Conservation (phyloP, 2,329 filamentous ascomycete genomes). For the Fusarium cyanostomum region DNA sequence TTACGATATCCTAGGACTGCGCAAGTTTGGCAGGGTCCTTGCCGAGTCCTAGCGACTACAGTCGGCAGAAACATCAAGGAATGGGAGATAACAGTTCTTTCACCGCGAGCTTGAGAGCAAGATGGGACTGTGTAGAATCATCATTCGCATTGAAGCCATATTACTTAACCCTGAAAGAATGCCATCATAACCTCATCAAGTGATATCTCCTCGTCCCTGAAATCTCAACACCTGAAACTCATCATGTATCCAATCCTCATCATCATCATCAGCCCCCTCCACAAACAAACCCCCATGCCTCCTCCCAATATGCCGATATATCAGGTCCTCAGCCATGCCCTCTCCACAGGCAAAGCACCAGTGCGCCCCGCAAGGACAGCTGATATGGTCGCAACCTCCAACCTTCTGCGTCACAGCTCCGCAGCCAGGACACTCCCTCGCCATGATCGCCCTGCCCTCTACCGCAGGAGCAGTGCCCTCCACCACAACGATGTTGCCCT, state of each 20-base stretch:
- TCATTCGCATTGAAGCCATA: neutral
- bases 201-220: neutral
- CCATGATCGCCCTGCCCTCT: neutral
- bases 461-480: too few relatives aligned
- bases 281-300: slow-evolving; percentile 47
- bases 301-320: slow-evolving; percentile 51
- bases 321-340: slow-evolving; percentile 32
- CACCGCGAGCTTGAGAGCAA: too few relatives aligned
- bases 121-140: neutral
- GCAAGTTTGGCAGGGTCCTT: too few relatives aligned
- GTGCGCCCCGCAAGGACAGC: slow-evolving; percentile 48
- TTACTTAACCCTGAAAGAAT: neutral
- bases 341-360: slow-evolving; percentile 55
- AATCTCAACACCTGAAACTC: neutral
- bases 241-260: slow-evolving; percentile 20
- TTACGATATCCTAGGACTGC: too few relatives aligned
- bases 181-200: neutral
- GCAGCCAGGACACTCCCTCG: slow-evolving; percentile 51
- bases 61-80: too few relatives aligned
- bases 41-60: too few relatives aligned
- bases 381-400: slow-evolving; percentile 53
- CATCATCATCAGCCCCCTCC: slow-evolving; percentile 32
- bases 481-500: neutral
- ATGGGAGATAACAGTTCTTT: too few relatives aligned
- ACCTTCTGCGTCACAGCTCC: slow-evolving; percentile 49